phyloP scores from a whole-genome alignment of 179 eudicot species.

The Kewa caespitosa region DNA sequence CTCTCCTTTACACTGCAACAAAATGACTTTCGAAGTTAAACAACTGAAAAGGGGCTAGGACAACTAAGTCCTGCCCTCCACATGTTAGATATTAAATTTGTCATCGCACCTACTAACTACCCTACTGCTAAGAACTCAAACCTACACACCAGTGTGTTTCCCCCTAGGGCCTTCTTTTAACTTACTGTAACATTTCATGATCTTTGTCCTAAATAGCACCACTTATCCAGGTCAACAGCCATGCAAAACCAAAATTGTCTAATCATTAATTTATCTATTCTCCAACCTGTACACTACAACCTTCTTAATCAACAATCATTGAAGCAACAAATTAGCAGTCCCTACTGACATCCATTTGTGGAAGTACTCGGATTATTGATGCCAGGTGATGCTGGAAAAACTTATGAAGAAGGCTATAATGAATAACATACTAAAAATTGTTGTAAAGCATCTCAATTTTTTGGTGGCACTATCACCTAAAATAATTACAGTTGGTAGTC shows the following conservation, averaged over 20 bases:
- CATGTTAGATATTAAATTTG: not conserved
- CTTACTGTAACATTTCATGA: not conserved
- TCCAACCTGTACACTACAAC: too few relatives aligned
- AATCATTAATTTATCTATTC: too few relatives aligned
- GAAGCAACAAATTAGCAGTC: too few relatives aligned
- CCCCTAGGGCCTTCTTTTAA: not conserved
- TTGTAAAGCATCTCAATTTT: too few relatives aligned
- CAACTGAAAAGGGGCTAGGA: not conserved
- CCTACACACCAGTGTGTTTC: not conserved
- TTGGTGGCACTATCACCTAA: too few relatives aligned
- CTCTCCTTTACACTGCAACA: constrained; percentile 85
- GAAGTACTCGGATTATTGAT: not conserved
- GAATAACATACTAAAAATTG: not conserved
- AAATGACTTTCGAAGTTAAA: constrained; percentile 12
- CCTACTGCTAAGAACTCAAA: not conserved
- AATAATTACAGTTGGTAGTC: too few relatives aligned
- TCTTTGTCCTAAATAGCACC: too few relatives aligned
- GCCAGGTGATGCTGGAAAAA: not conserved
- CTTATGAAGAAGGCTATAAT: not conserved
- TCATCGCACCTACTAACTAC: not conserved
- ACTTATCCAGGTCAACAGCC: too few relatives aligned
- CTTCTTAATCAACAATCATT: too few relatives aligned
- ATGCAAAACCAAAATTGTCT: too few relatives aligned
- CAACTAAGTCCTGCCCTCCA: not conserved
- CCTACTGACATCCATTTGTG: too few relatives aligned